Base-by-base conservation (phyloP, 140 eudicot species). In the Stevia rebaudiana region DNA sequence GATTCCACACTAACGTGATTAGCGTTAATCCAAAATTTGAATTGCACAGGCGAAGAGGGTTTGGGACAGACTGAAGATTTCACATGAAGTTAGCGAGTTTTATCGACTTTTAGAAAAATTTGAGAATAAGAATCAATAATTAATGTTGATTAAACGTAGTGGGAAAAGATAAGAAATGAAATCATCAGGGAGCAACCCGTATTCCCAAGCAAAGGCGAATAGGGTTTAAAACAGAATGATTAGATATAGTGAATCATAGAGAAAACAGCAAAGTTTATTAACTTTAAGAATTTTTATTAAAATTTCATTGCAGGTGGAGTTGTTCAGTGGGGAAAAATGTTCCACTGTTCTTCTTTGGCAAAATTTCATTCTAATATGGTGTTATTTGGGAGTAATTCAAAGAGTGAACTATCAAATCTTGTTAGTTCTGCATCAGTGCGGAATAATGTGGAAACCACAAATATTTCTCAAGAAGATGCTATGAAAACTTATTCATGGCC, bases 401-500 rank as follows among this genome's bases (percentile, higher is more conserved):
- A 70, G 67, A 76, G 51, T 15, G 65, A 80, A 37, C 70, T 33
- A 22, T 36, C 64, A 2, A 47, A 65, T 36, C 1, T 72, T 39
- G 71, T 58, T 69, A 61, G 70, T 43, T 69, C 82, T 28, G 63
- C 76, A 30, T 31, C 43, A 3, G 65, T 65, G 8, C 67, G 70
- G 35, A 77, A 67, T 15, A 72, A 65, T 64, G 66, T 31, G 12
- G 81, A 70, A 33, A 65, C 44, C 42, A 54, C 22, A 1, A 81
- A 76, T 16, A 51, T 66, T 31, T 61, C 65, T 17, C 79, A 82
- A 46, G 77, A 77, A 46, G 82, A 82, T 48, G 28, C 50, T 18
- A 41, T 25, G 50, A 64, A 62, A 16, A 54, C 50, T 47, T 77
- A 77, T 63, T 43, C 72, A 7, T 86, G 94, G 94, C 77, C 81